Evolutionary conservation across 306 rosid species (phyloP).

Genomic region (Begonia loranthoides): DNA sequence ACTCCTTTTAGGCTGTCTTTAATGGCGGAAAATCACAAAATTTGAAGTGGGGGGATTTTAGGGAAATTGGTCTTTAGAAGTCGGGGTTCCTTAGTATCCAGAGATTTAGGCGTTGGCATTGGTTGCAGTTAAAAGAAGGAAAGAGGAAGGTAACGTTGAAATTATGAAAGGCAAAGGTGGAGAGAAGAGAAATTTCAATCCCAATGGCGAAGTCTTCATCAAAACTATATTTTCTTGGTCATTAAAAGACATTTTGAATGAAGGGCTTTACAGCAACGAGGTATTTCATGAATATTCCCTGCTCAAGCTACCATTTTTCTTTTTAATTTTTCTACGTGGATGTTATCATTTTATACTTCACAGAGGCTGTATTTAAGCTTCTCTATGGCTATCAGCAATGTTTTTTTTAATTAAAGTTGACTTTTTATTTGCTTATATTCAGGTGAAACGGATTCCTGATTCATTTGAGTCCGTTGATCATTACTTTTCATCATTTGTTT

Average conservation of each 20-base stretch:
- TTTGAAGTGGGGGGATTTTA: no score
- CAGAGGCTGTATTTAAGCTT: no score
- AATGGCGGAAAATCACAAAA: no score
- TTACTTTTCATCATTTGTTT: constrained; percentile 29
- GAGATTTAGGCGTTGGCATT: no score
- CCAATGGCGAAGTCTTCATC: constrained; percentile 3
- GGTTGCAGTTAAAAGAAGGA: no score
- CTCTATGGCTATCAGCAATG: neutral
- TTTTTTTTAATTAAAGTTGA: neutral
- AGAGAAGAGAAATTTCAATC: no score
- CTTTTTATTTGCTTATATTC: neutral
- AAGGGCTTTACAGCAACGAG: constrained; percentile 26
- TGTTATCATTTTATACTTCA: neutral
- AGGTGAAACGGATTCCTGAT: constrained; percentile 41
- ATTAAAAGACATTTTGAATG: constrained; percentile 29
- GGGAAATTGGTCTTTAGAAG: no score
- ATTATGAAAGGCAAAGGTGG: no score
- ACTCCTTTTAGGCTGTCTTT: no score
- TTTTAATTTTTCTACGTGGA: neutral
- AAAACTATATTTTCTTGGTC: constrained; percentile 48
- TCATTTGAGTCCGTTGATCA: constrained; percentile 25
- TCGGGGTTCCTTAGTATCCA: no score
- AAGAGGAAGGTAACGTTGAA: no score
- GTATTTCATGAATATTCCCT: constrained; percentile 9
- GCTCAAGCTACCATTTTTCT: neutral